Conservation (phyloP, 495 filamentous ascomycete species). For the Penicillium pulvis region DNA sequence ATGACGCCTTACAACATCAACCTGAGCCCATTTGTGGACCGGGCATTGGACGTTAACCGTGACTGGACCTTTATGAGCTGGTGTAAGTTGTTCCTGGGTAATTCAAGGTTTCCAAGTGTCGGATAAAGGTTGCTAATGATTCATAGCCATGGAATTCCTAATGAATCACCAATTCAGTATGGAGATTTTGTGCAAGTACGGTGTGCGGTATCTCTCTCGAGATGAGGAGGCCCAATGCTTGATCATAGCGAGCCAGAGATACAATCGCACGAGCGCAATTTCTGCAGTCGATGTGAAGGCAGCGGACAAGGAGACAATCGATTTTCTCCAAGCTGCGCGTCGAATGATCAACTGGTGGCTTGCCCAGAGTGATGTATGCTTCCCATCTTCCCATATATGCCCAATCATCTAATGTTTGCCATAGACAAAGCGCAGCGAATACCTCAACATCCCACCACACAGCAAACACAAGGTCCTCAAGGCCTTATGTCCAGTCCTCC, state of each 20-base stretch:
- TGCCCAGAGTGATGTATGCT: slow-evolving; percentile 18
- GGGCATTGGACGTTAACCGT: slow-evolving; percentile 55
- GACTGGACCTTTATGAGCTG: slow-evolving; percentile 55
- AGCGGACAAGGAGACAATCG: slow-evolving; percentile 55
- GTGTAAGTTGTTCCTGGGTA: slow-evolving; percentile 32
- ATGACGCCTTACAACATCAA: slow-evolving; percentile 70
- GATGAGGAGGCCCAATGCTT: slow-evolving; percentile 57
- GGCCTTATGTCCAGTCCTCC: slow-evolving; percentile 28
- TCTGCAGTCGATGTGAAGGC: slow-evolving; percentile 53
- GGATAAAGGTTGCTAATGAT: slow-evolving; percentile 7
- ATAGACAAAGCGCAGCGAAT: not conserved
- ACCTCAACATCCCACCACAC: not conserved
- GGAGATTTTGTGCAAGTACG: slow-evolving; percentile 54
- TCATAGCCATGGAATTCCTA: slow-evolving; percentile 62
- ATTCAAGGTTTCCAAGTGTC: not conserved
- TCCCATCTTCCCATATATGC: not conserved
- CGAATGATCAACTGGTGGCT: slow-evolving; percentile 53
- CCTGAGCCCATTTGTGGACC: slow-evolving; percentile 57
- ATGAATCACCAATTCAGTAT: slow-evolving; percentile 63
- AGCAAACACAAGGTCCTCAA: slow-evolving; percentile 22
- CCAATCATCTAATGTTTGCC: not conserved
- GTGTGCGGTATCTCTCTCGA: slow-evolving; percentile 70
- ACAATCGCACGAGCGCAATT: slow-evolving; percentile 30
- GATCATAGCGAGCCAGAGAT: slow-evolving; percentile 24
- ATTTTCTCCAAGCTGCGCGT: slow-evolving; percentile 55